phyloP scores from a whole-genome alignment of 2,329 filamentous ascomycete genomes.

The Penicillium sp. region DNA sequence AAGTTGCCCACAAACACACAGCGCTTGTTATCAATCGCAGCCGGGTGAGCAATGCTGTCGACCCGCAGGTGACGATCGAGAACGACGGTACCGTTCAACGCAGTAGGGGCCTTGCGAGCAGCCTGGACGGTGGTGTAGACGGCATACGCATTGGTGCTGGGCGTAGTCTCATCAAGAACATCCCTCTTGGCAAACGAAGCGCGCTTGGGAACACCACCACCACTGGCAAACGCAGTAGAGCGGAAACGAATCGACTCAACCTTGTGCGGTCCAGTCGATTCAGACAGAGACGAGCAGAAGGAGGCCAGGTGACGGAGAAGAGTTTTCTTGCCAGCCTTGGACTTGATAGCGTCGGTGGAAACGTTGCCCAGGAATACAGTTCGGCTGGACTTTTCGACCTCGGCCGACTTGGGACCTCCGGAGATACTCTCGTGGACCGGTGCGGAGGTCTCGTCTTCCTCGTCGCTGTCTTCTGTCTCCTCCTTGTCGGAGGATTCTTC shows the following conservation, averaged over 20 bases:
- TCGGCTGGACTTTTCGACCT: slow-evolving; percentile 80
- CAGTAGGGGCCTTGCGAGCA: slow-evolving; percentile 70
- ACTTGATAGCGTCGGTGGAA: slow-evolving; percentile 75
- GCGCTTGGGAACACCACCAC: slow-evolving; percentile 75
- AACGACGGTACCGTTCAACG: slow-evolving; percentile 79
- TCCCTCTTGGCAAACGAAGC: slow-evolving; percentile 91
- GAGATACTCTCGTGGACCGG: slow-evolving; percentile 42
- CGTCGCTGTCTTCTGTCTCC: slow-evolving; percentile 33
- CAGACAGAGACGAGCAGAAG: slow-evolving; percentile 58
- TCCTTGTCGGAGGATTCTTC: slow-evolving; percentile 29
- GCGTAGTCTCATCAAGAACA: slow-evolving; percentile 85
- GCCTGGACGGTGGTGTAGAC: slow-evolving; percentile 77
- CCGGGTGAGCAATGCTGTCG: slow-evolving; percentile 85
- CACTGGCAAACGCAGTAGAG: slow-evolving; percentile 78
- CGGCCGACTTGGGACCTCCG: slow-evolving; percentile 43
- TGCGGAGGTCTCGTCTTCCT: slow-evolving; percentile 27
- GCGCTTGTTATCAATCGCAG: slow-evolving; percentile 75
- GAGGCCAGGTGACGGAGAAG: slow-evolving; percentile 76
- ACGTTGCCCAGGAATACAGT: slow-evolving; percentile 95
- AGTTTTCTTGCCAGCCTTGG: slow-evolving; percentile 75
- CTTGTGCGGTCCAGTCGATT: slow-evolving; percentile 60
- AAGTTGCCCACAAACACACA: slow-evolving; percentile 97
- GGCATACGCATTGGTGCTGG: slow-evolving; percentile 89
- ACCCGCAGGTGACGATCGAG: slow-evolving; percentile 86
- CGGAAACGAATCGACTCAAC: slow-evolving; percentile 92